These are phyloP conservation scores for Tuber melanosporum DNA, from an alignment of 495 filamentous ascomycete species.

Conservation along the genomic window DNA sequence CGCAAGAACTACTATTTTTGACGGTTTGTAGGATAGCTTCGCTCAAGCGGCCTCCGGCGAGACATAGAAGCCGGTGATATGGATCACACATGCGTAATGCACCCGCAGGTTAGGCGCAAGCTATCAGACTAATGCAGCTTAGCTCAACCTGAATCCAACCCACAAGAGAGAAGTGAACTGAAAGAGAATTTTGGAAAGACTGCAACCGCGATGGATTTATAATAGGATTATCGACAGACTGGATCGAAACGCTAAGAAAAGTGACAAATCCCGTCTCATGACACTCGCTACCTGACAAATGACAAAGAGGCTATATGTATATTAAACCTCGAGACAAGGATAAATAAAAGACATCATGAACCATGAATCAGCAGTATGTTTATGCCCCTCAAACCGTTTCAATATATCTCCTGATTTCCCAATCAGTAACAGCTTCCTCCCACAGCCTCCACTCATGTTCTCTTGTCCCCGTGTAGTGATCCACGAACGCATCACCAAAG, in stretches of 20 bases:
- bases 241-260: background rate
- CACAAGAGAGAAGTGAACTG: background rate
- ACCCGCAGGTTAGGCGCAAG: no score
- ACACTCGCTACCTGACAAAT: background rate
- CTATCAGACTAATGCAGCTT: background rate
- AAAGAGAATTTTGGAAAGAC: background rate
- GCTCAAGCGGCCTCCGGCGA: background rate
- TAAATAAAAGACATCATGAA: background rate
- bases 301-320: background rate
- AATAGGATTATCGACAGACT: background rate
- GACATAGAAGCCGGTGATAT: background rate
- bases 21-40: background rate
- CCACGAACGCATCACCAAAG: conserved; percentile 90
- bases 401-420: conserved; percentile 65
- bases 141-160: background rate
- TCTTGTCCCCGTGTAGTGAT: conserved; percentile 87
- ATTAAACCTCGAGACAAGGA: background rate
- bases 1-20: background rate
- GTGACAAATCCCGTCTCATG: background rate
- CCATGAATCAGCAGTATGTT: background rate
- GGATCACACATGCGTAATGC: no score
- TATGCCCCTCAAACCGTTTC: conserved; percentile 55
- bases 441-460: conserved; percentile 85
- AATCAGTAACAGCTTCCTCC: conserved; percentile 56
- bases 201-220: background rate